Evolutionary conservation across 192 early-diverging fungal species (phyloP), one percentile per base, ranked within the genome.

Genomic region (Mortierella hygrophila): DNA sequence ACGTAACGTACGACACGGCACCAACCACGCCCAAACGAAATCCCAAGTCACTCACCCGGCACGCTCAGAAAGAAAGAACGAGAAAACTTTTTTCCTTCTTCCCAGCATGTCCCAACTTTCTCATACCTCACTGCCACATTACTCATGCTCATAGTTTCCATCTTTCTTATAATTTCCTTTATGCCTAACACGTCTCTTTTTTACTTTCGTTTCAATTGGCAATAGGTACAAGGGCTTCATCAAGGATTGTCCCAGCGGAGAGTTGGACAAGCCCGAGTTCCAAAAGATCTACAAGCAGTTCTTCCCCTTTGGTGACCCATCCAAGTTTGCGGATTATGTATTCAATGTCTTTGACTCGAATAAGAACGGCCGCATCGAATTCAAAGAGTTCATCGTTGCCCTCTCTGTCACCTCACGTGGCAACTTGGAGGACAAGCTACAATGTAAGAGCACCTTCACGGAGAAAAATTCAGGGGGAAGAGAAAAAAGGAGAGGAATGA

Each of bases 201-300:
- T 21, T 23, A 15, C 11, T 35, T 10, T 15, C 26, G 29, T 77
- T 38, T 49, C 8, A 10, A 41, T 49, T 49, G 38, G 23, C 42
- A 65, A 26, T 83, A 95, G 94, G 94, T 95, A 97, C 90, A 97
- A 97, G 88, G 96, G 97, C 20, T 98, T 98, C 79, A 89, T 97
- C 63, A 97, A 96, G 88, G 97, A 97, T 83, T 97, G 96, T 78
- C 97, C 97, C 11, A 87, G 90, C 10, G 97, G 97, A n/a, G 88
- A 93, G 79, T 90, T 98, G 47, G 92, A 95, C 90, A 92, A 93
- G 80, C 88, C 92, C 5, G 94, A 97, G 78, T 97, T 98, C 77
- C 94, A 94, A 87, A 94, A 95, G 71, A 96, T 97, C 70, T 98
- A 97, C 90, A 97, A 97, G 89, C 95, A 96, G 80, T 97, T 96